Conservation (phyloP, 768 basidiomycete genomes). For the Boletus barrowsii region DNA sequence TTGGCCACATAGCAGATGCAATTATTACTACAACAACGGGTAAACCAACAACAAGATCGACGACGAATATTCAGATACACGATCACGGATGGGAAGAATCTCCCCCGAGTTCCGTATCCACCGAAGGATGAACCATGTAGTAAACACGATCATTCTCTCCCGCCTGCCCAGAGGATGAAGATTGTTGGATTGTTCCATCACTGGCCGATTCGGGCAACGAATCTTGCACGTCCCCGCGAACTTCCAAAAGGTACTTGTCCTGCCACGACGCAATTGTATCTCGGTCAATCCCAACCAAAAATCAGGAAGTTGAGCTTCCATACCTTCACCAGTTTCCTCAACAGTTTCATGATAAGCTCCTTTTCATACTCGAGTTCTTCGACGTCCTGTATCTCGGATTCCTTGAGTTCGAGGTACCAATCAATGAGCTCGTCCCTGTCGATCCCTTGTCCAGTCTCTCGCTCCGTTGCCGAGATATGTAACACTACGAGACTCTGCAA, state of each 20-base stretch:
- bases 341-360: slow-evolving; percentile 84
- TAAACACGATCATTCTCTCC: slow-evolving; percentile 66
- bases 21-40: slow-evolving; percentile 11
- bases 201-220: slow-evolving; percentile 63
- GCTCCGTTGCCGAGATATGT: slow-evolving; percentile 75
- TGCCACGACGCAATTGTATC: slow-evolving; percentile 26
- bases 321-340: slow-evolving; percentile 90
- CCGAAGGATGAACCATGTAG: slow-evolving; percentile 89
- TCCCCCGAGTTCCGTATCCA: slow-evolving; percentile 58
- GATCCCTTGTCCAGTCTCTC: slow-evolving; percentile 69
- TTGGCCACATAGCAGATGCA: neutral
- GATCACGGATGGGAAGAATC: slow-evolving; percentile 35
- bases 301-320: neutral
- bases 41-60: slow-evolving; percentile 14
- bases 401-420: slow-evolving; percentile 93
- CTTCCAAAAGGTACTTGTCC: slow-evolving; percentile 84
- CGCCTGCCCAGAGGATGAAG: slow-evolving; percentile 48
- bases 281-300: slow-evolving; percentile 1
- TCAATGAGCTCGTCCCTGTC: slow-evolving; percentile 91
- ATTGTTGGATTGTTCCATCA: slow-evolving; percentile 47
- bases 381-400: slow-evolving; percentile 75
- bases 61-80: neutral
- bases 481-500: slow-evolving; percentile 87
- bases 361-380: slow-evolving; percentile 90
- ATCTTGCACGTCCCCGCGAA: slow-evolving; percentile 80